phyloP scores from a whole-genome alignment of 768 basidiomycete species.

The Royoungia palumana region DNA sequence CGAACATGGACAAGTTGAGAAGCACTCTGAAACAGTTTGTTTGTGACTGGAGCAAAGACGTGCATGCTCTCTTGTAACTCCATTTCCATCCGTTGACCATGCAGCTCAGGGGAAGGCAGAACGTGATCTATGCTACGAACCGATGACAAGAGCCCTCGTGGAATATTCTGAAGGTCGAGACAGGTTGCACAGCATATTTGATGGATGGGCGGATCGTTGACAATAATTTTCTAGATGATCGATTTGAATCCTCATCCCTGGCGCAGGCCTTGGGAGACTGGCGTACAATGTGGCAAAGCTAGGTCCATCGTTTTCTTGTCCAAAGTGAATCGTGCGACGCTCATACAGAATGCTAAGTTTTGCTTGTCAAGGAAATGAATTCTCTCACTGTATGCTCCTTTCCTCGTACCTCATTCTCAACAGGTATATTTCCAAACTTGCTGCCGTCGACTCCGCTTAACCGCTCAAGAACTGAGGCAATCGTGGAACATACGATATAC shows the following conservation, averaged over 20 bases:
- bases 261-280: conserved; percentile 83
- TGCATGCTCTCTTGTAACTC: conserved; percentile 28
- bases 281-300: conserved; percentile 84
- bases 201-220: background rate
- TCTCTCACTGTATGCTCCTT: conserved; percentile 93
- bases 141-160: conserved; percentile 74
- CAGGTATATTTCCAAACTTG: conserved; percentile 43
- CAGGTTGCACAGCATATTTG: conserved; percentile 34
- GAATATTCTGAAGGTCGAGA: conserved; percentile 52
- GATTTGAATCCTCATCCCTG: conserved; percentile 81
- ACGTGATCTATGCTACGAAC: conserved; percentile 74
- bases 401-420: conserved; percentile 88
- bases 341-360: conserved; percentile 56
- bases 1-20: conserved; percentile 87
- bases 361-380: conserved; percentile 91
- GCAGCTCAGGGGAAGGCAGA: conserved; percentile 63
- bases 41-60: conserved; percentile 88
- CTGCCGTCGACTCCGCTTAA: background rate
- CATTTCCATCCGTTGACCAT: background rate
- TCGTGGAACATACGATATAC: conserved; percentile 73
- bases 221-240: conserved; percentile 35
- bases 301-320: conserved; percentile 43
- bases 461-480: conserved; percentile 50
- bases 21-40: conserved; percentile 93
- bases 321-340: background rate